These are phyloP conservation scores for Clarireedia homoeocarpa DNA, from an alignment of 2,329 filamentous ascomycete genomes.

Conservation along the genomic window DNA sequence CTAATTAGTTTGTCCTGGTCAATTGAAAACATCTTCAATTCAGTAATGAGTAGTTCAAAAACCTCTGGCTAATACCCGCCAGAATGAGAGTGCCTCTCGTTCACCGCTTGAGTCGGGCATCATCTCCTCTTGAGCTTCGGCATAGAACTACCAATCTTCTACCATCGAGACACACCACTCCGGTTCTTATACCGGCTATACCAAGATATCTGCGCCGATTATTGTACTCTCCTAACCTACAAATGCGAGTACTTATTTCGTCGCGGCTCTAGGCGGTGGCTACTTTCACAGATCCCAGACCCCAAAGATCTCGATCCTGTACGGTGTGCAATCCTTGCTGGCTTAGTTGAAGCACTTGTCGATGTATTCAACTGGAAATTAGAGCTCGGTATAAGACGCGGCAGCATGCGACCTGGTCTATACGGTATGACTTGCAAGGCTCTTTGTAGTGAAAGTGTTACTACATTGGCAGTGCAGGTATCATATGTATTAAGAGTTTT, in stretches of 20 bases:
- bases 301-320: neutral
- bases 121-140: no score
- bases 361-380: conserved; percentile 1
- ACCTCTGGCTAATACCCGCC: no score
- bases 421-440: no score
- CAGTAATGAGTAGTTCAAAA: no score
- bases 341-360: neutral
- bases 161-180: neutral
- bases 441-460: no score
- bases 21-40: no score
- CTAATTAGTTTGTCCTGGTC: neutral
- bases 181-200: neutral
- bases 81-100: no score
- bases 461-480: no score
- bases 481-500: no score
- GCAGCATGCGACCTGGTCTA: no score
- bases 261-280: neutral
- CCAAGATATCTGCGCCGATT: neutral
- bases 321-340: neutral
- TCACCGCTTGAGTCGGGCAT: no score
- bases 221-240: neutral
- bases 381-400: neutral
- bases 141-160: no score
- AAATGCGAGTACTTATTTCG: neutral
- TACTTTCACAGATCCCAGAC: neutral